Percentiles rank a stretch among this genome's conserved stretches.
phyloP scores from a whole-genome alignment of 2,329 filamentous ascomycete genomes.

The Aspergillus awamori region DNA sequence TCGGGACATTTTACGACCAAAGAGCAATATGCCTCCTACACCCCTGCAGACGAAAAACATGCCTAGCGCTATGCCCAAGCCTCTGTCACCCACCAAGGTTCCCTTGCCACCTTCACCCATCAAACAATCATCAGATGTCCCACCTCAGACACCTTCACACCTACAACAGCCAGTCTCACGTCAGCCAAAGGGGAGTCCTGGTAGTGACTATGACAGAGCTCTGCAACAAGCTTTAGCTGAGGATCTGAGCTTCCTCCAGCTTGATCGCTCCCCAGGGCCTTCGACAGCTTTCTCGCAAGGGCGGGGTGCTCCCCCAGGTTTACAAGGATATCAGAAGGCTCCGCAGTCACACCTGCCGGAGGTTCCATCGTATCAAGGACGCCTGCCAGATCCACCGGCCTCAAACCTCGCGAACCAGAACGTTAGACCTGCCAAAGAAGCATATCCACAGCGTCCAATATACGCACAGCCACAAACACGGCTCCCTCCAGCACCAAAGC shows the following conservation, averaged over 20 bases:
- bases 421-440: constrained; percentile 13
- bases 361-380: constrained; percentile 38
- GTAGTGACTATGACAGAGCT: constrained; percentile 45
- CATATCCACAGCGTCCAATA: constrained; percentile 14
- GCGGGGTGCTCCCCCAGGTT: constrained; percentile 15
- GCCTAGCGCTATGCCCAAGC: constrained; percentile 30
- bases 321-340: constrained; percentile 29
- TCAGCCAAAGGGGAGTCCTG: constrained; percentile 39
- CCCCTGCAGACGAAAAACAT: constrained; percentile 59
- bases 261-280: constrained; percentile 33
- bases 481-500: constrained; percentile 57
- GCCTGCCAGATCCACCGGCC: constrained; percentile 25
- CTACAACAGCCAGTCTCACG: constrained; percentile 45
- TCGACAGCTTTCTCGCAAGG: constrained; percentile 21
- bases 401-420: constrained; percentile 21
- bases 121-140: constrained; percentile 53
- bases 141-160: constrained; percentile 53
- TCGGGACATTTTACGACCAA: constrained; percentile 31
- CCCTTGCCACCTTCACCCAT: constrained; percentile 63
- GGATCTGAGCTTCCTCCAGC: constrained; percentile 44
- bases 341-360: constrained; percentile 34
- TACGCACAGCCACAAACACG: constrained; percentile 18
- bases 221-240: constrained; percentile 46
- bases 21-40: constrained; percentile 57
- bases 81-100: constrained; percentile 60